phyloP scores from a whole-genome alignment of 768 basidiomycete species.

The Lactarius quietus region DNA sequence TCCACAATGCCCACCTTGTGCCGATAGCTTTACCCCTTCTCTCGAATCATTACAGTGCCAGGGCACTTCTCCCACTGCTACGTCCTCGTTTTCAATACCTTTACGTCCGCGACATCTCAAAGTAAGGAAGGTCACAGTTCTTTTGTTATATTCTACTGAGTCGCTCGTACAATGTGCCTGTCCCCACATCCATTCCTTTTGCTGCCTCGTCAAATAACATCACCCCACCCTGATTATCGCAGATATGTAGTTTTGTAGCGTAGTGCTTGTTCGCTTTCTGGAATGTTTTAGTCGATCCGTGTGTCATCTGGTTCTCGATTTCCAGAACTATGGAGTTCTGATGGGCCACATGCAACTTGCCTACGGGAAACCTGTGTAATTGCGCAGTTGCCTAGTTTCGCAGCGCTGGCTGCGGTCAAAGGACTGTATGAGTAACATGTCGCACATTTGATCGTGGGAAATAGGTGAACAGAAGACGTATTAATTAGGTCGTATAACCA shows the following conservation, averaged over 20 bases:
- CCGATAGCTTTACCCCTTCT: constrained; percentile 9
- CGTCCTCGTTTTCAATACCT: constrained; percentile 29
- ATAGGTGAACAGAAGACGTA: neutral
- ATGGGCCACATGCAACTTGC: constrained; percentile 1
- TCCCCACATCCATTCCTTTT: neutral
- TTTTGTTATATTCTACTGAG: constrained; percentile 9
- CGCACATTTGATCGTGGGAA: neutral
- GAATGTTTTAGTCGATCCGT: constrained; percentile 20
- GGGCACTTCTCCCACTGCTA: constrained; percentile 10
- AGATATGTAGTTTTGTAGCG: constrained; percentile 36
- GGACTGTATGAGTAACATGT: neutral
- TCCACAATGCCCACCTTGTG: neutral
- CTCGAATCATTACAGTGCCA: constrained; percentile 5
- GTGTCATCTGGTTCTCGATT: constrained; percentile 3
- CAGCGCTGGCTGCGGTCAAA: no score
- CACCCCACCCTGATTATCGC: constrained; percentile 26
- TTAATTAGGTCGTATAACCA: neutral
- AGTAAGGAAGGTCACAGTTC: constrained; percentile 20
- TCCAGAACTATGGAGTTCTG: constrained; percentile 1
- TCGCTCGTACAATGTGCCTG: constrained; percentile 24
- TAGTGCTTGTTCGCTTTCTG: constrained; percentile 29
- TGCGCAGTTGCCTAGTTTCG: neutral
- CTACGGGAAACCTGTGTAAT: neutral
- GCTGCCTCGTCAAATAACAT: constrained; percentile 24
- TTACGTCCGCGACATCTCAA: constrained; percentile 26